Evolutionary conservation across 2,329 filamentous ascomycete genomes (phyloP).

Genomic region (Nothomitra cinnamomea): DNA sequence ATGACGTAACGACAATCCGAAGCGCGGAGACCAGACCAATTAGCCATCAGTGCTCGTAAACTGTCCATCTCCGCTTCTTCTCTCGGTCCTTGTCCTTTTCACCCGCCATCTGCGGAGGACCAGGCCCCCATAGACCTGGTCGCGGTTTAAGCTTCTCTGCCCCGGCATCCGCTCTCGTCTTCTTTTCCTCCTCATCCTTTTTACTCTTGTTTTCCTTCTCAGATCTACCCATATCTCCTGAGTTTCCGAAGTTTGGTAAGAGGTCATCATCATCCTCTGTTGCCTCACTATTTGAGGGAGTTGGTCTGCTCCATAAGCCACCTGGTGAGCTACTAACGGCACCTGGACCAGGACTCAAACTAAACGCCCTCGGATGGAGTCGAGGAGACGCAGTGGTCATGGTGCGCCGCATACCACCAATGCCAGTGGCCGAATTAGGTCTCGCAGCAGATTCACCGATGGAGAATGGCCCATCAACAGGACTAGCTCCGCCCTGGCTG

Average conservation of each 20-base stretch:
- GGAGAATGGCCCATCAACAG: not conserved
- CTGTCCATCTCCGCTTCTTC: constrained; percentile 38
- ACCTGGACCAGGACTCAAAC: not conserved
- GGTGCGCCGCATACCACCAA: not conserved
- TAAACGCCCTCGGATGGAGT: not conserved
- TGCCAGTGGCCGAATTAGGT: not conserved
- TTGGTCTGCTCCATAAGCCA: constrained; percentile 18
- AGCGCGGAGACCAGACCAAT: not conserved
- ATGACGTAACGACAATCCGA: too few species aligned
- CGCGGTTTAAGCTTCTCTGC: not conserved
- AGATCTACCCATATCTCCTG: constrained; percentile 12
- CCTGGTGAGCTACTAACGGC: constrained; percentile 11
- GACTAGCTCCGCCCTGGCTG: not conserved
- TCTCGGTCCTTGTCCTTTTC: constrained; percentile 31
- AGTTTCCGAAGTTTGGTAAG: constrained; percentile 34
- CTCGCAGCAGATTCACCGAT: not conserved
- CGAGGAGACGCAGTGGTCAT: not conserved
- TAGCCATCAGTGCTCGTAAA: constrained; percentile 26
- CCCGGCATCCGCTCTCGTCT: not conserved
- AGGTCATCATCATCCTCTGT: constrained; percentile 20
- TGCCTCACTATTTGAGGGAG: constrained; percentile 10
- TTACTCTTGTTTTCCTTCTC: constrained; percentile 14
- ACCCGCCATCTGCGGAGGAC: constrained; percentile 24
- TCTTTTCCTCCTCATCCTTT: not conserved
- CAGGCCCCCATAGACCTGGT: not conserved